A percentile compares a stretch with the other conserved stretches of the same genome.
Evolutionary conservation across 352 stramenopile genomes (phyloP).

Genomic region (Phytophthora pisi): DNA sequence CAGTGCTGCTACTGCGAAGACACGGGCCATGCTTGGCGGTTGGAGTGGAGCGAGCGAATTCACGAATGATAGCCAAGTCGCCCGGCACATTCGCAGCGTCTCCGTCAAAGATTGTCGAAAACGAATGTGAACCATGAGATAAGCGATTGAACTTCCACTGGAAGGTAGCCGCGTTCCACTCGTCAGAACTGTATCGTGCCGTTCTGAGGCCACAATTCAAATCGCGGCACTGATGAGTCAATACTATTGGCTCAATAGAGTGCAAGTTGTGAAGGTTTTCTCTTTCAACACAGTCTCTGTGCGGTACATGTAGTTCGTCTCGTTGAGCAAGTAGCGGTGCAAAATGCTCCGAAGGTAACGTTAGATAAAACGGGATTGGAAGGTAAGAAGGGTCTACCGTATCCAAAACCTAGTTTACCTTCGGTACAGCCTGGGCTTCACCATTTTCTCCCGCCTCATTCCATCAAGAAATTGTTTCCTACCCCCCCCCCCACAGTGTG

Average conservation of each 20-base stretch:
- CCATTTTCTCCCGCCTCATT: too few relatives aligned
- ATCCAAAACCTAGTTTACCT: too few relatives aligned
- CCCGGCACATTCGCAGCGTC: neutral
- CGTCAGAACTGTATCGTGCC: neutral
- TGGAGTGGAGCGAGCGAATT: constrained; percentile 1
- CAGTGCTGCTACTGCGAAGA: constrained; percentile 3
- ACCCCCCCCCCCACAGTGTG: too few relatives aligned
- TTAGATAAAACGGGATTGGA: too few relatives aligned
- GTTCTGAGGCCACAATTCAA: constrained; percentile 9
- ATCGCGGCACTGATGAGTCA: neutral
- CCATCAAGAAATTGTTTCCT: too few relatives aligned
- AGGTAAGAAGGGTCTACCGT: too few relatives aligned
- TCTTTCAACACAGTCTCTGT: constrained; percentile 5
- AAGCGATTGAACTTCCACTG: neutral
- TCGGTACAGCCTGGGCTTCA: too few relatives aligned
- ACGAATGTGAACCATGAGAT: constrained; percentile 1
- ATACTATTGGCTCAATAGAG: neutral
- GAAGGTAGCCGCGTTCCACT: constrained; percentile 5
- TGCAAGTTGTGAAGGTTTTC: neutral
- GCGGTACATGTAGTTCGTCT: constrained; percentile 1
- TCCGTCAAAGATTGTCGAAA: neutral
- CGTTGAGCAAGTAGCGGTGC: neutral
- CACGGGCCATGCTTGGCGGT: constrained; percentile 1
- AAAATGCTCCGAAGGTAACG: neutral
- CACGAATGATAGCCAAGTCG: constrained; percentile 2